Evolutionary conservation across 2,329 filamentous ascomycete species (phyloP).

Genomic region (Aspergillus pseudoviridinutans): DNA sequence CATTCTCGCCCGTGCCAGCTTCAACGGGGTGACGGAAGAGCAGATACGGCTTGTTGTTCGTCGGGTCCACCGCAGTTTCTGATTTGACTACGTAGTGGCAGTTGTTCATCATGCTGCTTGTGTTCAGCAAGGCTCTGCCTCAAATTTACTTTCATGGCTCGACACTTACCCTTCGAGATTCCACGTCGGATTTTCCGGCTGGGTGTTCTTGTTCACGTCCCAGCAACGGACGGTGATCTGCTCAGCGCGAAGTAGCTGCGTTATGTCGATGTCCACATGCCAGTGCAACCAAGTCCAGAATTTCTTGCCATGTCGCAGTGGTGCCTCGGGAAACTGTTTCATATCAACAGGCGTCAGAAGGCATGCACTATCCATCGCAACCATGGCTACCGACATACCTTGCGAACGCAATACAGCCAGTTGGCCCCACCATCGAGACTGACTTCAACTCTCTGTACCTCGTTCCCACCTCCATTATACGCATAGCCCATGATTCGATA

Average conservation of each 20-base stretch:
- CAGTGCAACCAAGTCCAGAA: slow-evolving; percentile 55
- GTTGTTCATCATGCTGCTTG: slow-evolving; percentile 51
- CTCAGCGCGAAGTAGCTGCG: slow-evolving; percentile 41
- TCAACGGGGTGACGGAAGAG: slow-evolving; percentile 47
- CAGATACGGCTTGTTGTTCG: slow-evolving; percentile 31
- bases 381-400: slow-evolving; percentile 21
- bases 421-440: slow-evolving; percentile 45
- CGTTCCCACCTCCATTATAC: slow-evolving; percentile 49
- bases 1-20: slow-evolving; percentile 41
- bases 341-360: neutral
- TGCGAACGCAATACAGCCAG: slow-evolving; percentile 49
- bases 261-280: slow-evolving; percentile 48
- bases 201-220: slow-evolving; percentile 50
- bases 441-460: slow-evolving; percentile 49
- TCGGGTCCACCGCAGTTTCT: slow-evolving; percentile 32
- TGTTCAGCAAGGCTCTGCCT: slow-evolving; percentile 20
- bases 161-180: slow-evolving; percentile 43
- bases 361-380: neutral
- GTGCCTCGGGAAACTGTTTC: slow-evolving; percentile 43
- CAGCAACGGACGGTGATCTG: slow-evolving; percentile 47
- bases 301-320: slow-evolving; percentile 50
- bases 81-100: slow-evolving; percentile 47
- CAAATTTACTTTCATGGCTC: neutral
- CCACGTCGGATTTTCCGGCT: slow-evolving; percentile 46
- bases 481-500: slow-evolving; percentile 48